Conservation (phyloP, 2,329 filamentous ascomycete genomes). For the Hymenoscyphus albidus region DNA sequence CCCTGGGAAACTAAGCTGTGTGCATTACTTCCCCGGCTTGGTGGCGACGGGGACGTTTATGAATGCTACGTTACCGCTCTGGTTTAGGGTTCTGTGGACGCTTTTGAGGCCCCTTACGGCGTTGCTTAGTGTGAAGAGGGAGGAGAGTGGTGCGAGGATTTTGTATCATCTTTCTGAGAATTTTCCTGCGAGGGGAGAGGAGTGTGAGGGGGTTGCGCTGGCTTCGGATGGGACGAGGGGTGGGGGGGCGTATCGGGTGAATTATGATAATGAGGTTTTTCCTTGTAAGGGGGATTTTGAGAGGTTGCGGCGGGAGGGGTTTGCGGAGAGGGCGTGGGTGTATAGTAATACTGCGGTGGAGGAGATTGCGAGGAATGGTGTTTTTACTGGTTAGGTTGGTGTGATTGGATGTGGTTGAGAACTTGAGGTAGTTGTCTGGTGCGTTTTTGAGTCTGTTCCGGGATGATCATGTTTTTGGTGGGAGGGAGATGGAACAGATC, state of each 20-base stretch:
- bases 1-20: slow-evolving; percentile 28
- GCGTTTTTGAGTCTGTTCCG: background rate
- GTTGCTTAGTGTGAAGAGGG: slow-evolving; percentile 26
- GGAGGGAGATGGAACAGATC: background rate
- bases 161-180: slow-evolving; percentile 24
- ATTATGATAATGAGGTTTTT: slow-evolving; percentile 15
- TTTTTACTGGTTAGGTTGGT: background rate
- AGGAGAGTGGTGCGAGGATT: slow-evolving; percentile 35
- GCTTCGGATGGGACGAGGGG: slow-evolving; percentile 27
- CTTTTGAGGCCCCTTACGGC: slow-evolving; percentile 28
- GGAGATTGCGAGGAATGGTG: slow-evolving; percentile 22
- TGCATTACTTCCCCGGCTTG: slow-evolving; percentile 36
- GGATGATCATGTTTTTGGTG: background rate
- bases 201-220: slow-evolving; percentile 1
- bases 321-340: slow-evolving; percentile 23
- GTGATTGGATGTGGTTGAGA: background rate
- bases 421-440: background rate
- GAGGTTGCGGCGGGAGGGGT: slow-evolving; percentile 22
- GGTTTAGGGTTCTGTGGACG: slow-evolving; percentile 33
- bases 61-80: slow-evolving; percentile 28
- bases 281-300: slow-evolving; percentile 20
- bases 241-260: slow-evolving; percentile 29
- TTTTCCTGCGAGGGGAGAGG: slow-evolving; percentile 23
- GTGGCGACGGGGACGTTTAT: slow-evolving; percentile 34
- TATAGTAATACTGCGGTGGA: slow-evolving; percentile 29